Base-by-base conservation (phyloP, 768 basidiomycete species). In the Inosperma sp. region DNA sequence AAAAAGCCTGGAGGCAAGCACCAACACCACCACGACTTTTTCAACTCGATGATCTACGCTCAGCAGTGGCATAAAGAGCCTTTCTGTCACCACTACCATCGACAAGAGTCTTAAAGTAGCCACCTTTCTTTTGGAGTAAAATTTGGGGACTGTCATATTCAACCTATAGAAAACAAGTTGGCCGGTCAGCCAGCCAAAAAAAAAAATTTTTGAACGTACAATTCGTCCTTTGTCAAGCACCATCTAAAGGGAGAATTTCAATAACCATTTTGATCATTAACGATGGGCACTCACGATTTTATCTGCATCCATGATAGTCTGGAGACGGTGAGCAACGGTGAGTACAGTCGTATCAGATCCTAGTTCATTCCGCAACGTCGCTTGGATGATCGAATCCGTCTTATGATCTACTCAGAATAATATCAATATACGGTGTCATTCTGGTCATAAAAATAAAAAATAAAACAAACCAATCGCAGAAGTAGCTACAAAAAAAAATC, bases 321-420 rank as follows among this genome's bases (percentile, higher is more conserved):
- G 77, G 8, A 86, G 70, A 33, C 83, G 70, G 68, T 88, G 88
- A 5, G 88, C 86, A 37, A 89, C 80, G 5, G 81, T 82, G 25
- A 86, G 68, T 23, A 85, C 62, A 3, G 82, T 83, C 7, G 84
- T 72, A 52, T 81, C 81, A 29, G 76, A 68, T 21, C 70, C 72
- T 56, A 88, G 79, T 60, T 84, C 81, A 52, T 77, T 72, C 19
- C 85, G 75, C 44, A 89, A 82, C 2, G 84, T 82, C 26, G 74
- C 71, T 60, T 88, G 86, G 47, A 88, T 86, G 59, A 83, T 77
- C 6, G 79, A 67, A 58, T 88, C 86, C 14, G 85, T 86, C 49
- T 76, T 73, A 54, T 79, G 76, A 60, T 84, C 82, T 71, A n/a
- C 35, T 33, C 26, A 16, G 5, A 10, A 50, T 21, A 34, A 27